Conservation (phyloP, 2,329 filamentous ascomycete species). For the Cryphonectria nitschkei region DNA sequence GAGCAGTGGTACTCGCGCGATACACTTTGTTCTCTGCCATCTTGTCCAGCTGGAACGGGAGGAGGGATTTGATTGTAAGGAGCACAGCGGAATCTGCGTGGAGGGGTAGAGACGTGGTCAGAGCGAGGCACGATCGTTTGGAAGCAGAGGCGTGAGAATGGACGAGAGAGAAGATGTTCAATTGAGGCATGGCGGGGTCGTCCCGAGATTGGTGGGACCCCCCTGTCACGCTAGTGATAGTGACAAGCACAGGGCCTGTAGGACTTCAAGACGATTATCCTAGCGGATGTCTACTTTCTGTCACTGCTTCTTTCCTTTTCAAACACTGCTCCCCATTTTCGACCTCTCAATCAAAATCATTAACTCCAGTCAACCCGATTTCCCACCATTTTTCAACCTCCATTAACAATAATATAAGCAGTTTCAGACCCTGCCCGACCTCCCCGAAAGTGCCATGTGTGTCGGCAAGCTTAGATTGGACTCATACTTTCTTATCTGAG, state of each 20-base stretch:
- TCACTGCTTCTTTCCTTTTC: background rate
- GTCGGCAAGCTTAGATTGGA: background rate
- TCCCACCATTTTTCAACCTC: too few species aligned
- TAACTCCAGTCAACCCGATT: too few species aligned
- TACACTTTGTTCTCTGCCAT: slow-evolving; percentile 67
- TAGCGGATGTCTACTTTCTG: background rate
- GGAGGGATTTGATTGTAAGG: background rate
- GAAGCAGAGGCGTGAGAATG: background rate
- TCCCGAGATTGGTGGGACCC: background rate
- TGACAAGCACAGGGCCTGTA: background rate
- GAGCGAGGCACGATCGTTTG: background rate
- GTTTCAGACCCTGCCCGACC: too few species aligned
- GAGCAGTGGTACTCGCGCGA: slow-evolving; percentile 92
- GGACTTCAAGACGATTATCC: background rate
- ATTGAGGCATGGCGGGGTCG: background rate
- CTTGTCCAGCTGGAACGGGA: background rate
- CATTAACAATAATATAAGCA: too few species aligned
- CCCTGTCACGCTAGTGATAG: background rate
- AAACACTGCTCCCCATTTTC: background rate
- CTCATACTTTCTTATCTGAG: slow-evolving; percentile 46
- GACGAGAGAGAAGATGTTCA: background rate
- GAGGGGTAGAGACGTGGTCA: background rate
- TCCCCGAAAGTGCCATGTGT: too few species aligned
- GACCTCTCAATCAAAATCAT: background rate
- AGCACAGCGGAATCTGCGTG: background rate